These are phyloP conservation scores for Adansonia madagascariensis DNA, from an alignment of 441 rosid species.

Conservation along the genomic window DNA sequence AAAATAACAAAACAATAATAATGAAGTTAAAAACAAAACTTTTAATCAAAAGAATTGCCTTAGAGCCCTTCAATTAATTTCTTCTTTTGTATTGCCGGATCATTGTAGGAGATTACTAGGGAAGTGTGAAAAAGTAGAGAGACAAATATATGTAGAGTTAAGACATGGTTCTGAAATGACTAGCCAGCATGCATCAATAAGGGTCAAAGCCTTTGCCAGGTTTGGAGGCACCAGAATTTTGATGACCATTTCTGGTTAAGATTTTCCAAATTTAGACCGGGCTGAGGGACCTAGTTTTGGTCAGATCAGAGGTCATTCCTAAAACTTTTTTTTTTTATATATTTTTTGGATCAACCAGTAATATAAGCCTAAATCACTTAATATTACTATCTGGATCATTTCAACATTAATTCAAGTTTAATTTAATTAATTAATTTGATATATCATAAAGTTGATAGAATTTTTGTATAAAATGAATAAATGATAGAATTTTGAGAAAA, in stretches of 20 bases:
- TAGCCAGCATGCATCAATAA: background rate
- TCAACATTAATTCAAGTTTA: too few species aligned
- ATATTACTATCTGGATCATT: too few species aligned
- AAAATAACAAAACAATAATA: too few species aligned
- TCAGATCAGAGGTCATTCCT: background rate
- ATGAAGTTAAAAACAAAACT: too few species aligned
- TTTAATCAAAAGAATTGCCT: too few species aligned
- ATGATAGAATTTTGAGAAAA: too few species aligned
- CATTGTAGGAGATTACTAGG: too few species aligned
- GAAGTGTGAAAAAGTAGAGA: background rate
- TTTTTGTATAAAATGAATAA: too few species aligned
- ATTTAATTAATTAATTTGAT: too few species aligned
- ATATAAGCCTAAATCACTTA: too few species aligned
- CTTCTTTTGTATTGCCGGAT: background rate
- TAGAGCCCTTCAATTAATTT: background rate
- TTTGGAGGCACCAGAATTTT: background rate
- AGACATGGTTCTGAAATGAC: background rate
- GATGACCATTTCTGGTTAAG: background rate
- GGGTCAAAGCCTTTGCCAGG: background rate
- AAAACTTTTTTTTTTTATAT: background rate
- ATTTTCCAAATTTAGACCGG: background rate
- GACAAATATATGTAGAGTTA: background rate
- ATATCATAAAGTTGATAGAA: too few species aligned
- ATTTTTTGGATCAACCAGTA: background rate
- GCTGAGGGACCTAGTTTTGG: background rate